Evolutionary conservation across 2,329 filamentous ascomycete species (phyloP).

Genomic region (Penicillium vulpinum): DNA sequence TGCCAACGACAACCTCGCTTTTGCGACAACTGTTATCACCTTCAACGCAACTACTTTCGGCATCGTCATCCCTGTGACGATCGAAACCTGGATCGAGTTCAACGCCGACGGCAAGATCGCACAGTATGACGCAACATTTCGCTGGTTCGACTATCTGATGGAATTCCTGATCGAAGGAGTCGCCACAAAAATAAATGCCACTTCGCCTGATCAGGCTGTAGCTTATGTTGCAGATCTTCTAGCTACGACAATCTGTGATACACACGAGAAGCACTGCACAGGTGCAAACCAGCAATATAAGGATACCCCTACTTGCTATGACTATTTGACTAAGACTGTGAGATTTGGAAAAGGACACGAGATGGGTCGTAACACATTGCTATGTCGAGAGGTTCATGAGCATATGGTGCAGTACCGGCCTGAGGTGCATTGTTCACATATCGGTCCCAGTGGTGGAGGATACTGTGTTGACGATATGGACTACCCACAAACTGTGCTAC

Average conservation of each 20-base stretch:
- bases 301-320: conserved; percentile 16
- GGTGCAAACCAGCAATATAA: conserved; percentile 25
- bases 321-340: conserved; percentile 19
- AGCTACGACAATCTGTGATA: conserved; percentile 23
- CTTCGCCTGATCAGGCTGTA: conserved; percentile 11
- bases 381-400: conserved; percentile 32
- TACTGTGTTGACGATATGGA: conserved; percentile 32
- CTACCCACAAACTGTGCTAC: conserved; percentile 25
- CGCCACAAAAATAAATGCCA: conserved; percentile 20
- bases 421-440: conserved; percentile 29
- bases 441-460: conserved; percentile 27
- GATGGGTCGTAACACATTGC: conserved; percentile 28
- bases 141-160: conserved; percentile 27
- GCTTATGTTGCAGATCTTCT: conserved; percentile 18
- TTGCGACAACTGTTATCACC: conserved; percentile 24
- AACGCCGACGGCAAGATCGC: conserved; percentile 23
- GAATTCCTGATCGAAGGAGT: conserved; percentile 18
- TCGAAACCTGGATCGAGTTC: conserved; percentile 31
- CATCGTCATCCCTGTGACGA: conserved; percentile 23
- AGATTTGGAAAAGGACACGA: conserved; percentile 29
- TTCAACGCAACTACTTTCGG: conserved; percentile 29
- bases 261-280: conserved; percentile 22
- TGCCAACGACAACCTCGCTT: conserved; percentile 24
- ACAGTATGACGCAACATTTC: conserved; percentile 29
- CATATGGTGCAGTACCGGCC: conserved; percentile 32